Evolutionary conservation across 208 protist species (phyloP).

Genomic region (Wallacemonas sp.): DNA sequence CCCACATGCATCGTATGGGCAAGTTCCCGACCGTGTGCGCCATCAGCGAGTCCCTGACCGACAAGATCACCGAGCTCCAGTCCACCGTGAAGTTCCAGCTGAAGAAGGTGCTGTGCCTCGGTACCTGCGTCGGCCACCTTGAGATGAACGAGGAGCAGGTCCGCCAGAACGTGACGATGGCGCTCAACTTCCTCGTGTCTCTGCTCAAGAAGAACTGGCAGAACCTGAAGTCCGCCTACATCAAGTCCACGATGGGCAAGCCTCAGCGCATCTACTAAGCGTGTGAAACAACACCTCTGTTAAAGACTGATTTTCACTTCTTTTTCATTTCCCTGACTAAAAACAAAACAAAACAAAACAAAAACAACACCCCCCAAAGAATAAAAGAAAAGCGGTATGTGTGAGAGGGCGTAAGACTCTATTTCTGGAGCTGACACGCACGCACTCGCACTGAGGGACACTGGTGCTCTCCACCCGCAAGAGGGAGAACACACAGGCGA

Average conservation of each 20-base stretch:
- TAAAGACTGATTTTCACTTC: slow-evolving; percentile 5
- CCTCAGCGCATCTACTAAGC: slow-evolving; percentile 95
- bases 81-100: slow-evolving; percentile 99
- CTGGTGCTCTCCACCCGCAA: too few relatives aligned
- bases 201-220: slow-evolving; percentile 99
- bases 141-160: slow-evolving; percentile 96
- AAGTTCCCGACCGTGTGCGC: slow-evolving; percentile 98
- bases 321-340: slow-evolving; percentile 13
- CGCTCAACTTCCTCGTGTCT: slow-evolving; percentile 99
- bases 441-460: too few relatives aligned
- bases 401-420: background rate
- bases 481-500: too few relatives aligned
- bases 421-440: too few relatives aligned
- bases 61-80: slow-evolving; percentile 96
- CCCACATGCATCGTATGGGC: slow-evolving; percentile 99
- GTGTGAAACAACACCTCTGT: background rate
- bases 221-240: slow-evolving; percentile 99
- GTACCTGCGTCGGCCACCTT: slow-evolving; percentile 97
- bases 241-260: slow-evolving; percentile 99
- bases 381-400: background rate
- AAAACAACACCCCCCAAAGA: background rate
- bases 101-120: slow-evolving; percentile 99
- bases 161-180: slow-evolving; percentile 95
- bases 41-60: slow-evolving; percentile 91
- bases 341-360: slow-evolving; percentile 20